Base-by-base conservation (phyloP, 306 rosid species). In the Glycine soja region DNA sequence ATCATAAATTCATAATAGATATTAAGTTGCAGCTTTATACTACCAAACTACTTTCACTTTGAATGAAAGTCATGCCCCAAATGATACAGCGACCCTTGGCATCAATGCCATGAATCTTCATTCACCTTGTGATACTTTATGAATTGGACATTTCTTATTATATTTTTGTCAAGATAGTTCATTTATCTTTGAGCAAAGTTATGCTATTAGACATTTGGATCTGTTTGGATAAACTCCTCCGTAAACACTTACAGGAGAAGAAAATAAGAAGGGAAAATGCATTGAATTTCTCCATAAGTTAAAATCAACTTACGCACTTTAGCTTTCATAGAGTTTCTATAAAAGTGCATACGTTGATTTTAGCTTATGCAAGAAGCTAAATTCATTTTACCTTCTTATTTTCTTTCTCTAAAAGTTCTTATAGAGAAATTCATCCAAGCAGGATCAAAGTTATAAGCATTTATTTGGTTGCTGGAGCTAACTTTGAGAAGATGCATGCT, bases 1-100 rank as follows among this genome's bases (percentile, higher is more conserved):
- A 77, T 53, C 82, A 71, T n/a, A n/a, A n/a, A n/a, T n/a, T n/a
- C n/a, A n/a, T 72, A 4, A 48, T 71, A 52, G 72, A 16, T 42
- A 76, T 70, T 51, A 34, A 24, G 4, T 50, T 48, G 40, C 32
- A 48, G 64, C 57, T 57, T 69, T 56, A 58, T 8, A 24, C 47
- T 45, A 48, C 38, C 19, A 68, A 47, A 30, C 45, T 62, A 51
- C 12, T 64, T 64, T 36, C 70, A 64, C 58, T 40, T 45, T 51
- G 71, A 34, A 42, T 57, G 81, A 76, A 68, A 38, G 58, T 68
- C 74, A 61, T 40, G 19, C 69, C 53, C 42, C 68, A 59, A 51
- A 50, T 76, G 78, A 61, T 51, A 61, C 77, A 50, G 10, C 16
- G 52, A 76, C 42, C 50, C 51, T 61, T 61, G 36, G 48, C 77